Conservation (phyloP, 208 protist species). For the Jaenimonas drosophilae region DNA sequence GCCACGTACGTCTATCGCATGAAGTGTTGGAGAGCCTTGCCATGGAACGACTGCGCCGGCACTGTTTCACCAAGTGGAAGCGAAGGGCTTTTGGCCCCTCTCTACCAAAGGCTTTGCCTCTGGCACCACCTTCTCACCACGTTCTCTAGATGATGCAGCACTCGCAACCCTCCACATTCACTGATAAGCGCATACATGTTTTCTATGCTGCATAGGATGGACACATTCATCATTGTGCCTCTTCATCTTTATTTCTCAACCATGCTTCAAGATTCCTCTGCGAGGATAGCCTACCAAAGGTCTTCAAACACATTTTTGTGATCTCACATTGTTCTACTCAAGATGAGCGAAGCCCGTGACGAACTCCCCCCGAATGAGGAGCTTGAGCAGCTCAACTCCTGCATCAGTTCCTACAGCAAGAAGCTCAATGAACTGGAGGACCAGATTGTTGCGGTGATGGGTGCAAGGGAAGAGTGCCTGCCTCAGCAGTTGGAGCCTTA, state of each 20-base stretch:
- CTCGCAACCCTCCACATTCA: no score
- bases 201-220: no score
- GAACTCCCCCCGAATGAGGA: slow-evolving; percentile 25
- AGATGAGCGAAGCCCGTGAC: neutral
- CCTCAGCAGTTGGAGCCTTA: no score
- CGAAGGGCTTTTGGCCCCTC: slow-evolving; percentile 16
- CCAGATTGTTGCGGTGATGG: slow-evolving; percentile 26
- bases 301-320: neutral
- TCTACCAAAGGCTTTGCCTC: neutral
- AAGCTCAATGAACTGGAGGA: slow-evolving; percentile 42
- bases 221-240: no score
- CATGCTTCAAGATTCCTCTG: no score
- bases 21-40: slow-evolving; percentile 40
- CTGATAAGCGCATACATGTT: no score
- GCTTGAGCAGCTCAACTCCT: slow-evolving; percentile 44
- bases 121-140: no score
- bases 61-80: slow-evolving; percentile 36
- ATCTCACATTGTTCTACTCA: neutral
- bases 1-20: slow-evolving; percentile 19
- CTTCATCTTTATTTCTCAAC: neutral
- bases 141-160: no score
- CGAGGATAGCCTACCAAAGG: no score
- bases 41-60: slow-evolving; percentile 18
- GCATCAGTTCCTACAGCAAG: slow-evolving; percentile 36
- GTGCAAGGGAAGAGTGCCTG: no score